Evolutionary conservation across 176 grass and related monocot species (phyloP), one percentile per base, ranked within the genome.

Genomic region (Panicum miliaceum): DNA sequence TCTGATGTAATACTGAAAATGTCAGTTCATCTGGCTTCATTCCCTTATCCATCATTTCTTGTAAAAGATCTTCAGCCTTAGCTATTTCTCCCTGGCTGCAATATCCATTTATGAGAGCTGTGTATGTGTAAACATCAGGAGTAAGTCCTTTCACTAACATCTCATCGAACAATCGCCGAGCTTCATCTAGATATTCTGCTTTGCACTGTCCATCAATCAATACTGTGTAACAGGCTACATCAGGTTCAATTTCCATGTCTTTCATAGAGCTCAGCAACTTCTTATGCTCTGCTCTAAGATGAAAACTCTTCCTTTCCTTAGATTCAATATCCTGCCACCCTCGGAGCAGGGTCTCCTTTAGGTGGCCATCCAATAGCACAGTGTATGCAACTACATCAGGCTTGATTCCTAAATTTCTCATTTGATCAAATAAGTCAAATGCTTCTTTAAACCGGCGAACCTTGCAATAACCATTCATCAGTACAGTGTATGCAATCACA

Each of bases 151-250:
- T 80, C 40, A 75, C 67, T 61, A 86, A 53, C 92, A 97, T 90
- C 71, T 94, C 87, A 89, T 97, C 85, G 68, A 97, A 94, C 35
- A 89, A 46, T 76, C 65, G 69, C 47, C 52, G 77, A 40, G 94
- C 94, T 86, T 86, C 76, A 69, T 89, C 53, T 40, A 97, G 61
- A 89, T 80, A 84, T 53, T 77, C 80, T 66, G 89, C 61, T 87
- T 94, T 97, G 79, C 94, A 97, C 6, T 82, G 77, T 3, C 88
- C 85, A 92, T 97, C 71, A 80, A 97, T 92, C 88, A 97, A 87
- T 69, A 92, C 86, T n/a, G 92, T 97, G 60, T 97, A 97, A 71
- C 80, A 97, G 19, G 78, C 76, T 53, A 90, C 84, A 68, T 97
- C 94, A 73, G 83, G 90, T 65, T 97, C 53, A 4, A 92, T 79